Evolutionary conservation across 257 asterid species (phyloP).

Genomic region (Salvia splendens): DNA sequence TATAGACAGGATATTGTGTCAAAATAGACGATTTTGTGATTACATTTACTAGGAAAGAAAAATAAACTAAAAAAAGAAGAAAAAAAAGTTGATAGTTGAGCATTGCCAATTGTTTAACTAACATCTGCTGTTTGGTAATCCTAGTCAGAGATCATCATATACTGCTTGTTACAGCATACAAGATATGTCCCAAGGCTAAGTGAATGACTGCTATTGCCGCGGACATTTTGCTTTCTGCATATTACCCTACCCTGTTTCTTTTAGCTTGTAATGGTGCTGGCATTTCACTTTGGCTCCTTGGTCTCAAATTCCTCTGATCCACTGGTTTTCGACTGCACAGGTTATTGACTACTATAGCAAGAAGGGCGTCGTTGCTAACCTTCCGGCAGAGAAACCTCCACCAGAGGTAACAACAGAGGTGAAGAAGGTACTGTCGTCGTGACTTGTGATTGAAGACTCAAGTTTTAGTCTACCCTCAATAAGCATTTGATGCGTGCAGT

Average conservation of each 20-base stretch:
- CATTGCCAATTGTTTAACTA: not conserved
- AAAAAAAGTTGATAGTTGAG: not conserved
- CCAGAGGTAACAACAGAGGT: constrained; percentile 65
- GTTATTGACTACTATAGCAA: constrained; percentile 69
- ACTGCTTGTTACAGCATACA: not conserved
- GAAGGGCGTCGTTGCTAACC: constrained; percentile 67
- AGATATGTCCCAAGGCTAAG: too few relatives aligned
- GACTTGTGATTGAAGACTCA: constrained; percentile 42
- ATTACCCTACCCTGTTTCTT: not conserved
- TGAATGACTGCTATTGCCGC: not conserved
- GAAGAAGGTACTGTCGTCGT: constrained; percentile 63
- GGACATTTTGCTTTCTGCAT: not conserved
- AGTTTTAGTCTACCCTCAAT: constrained; percentile 19
- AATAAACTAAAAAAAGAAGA: too few relatives aligned
- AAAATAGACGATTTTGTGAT: too few relatives aligned
- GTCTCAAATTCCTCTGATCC: not conserved
- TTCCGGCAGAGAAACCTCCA: constrained; percentile 82
- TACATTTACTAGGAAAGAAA: too few relatives aligned
- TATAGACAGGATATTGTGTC: too few relatives aligned
- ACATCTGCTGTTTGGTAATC: not conserved
- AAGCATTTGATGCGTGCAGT: constrained; percentile 24
- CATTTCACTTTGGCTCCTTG: not conserved
- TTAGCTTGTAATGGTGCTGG: not conserved
- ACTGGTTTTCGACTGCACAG: constrained; percentile 38
- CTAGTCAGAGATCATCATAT: not conserved